Base-by-base conservation (phyloP, 169 alveolate species). In the Eimeria necatrix region DNA sequence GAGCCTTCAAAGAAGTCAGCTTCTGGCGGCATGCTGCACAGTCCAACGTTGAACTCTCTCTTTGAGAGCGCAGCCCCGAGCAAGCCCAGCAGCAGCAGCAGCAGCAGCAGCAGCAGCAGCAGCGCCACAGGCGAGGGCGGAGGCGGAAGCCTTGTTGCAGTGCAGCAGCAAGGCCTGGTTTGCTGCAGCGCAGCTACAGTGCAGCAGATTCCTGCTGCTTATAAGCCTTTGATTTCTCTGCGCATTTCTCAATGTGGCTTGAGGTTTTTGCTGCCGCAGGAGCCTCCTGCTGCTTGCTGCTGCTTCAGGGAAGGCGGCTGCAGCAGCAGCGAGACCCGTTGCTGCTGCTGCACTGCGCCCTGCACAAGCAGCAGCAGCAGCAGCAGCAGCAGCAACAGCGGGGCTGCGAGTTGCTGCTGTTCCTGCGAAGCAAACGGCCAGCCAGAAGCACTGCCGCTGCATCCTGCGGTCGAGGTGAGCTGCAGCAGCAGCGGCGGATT, bases 41-140 rank as follows among this genome's bases (percentile, higher is more conserved):
- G 22, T 56, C 68, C 68, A 56, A 56, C 68, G 12, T 56, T 56
- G 68, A 14, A 10, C 12, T 56, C 68, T 18, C 20, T 56, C 22
- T 56, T 56, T 56, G 68, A 18, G 12, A 18, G 20, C 12, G 68
- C 22, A 56, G 68, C 68, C 20, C 68, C 20, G 22, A 18, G 22
- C 68, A 18, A 10, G 12, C 12, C 22, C 68, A 56, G 68, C 68
- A 56, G 68, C 68, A 18, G 22, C 20, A 56, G 68, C 68, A 56
- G 68, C 68, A 18, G 22, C 20, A 56, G 68, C 68, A 56, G 68
- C 68, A 56, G 68, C 68, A 56, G 68, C 68, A 56, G 68, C 68
- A 56, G 22, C 12, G 12, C 22, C 20, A 18, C 20, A 14, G 20
- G 1, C 12, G 20, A 56, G 68, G 68, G 68, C 20, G 68, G 68